Base-by-base conservation (phyloP, 306 rosid genomes). In the Coriaria nepalensis region DNA sequence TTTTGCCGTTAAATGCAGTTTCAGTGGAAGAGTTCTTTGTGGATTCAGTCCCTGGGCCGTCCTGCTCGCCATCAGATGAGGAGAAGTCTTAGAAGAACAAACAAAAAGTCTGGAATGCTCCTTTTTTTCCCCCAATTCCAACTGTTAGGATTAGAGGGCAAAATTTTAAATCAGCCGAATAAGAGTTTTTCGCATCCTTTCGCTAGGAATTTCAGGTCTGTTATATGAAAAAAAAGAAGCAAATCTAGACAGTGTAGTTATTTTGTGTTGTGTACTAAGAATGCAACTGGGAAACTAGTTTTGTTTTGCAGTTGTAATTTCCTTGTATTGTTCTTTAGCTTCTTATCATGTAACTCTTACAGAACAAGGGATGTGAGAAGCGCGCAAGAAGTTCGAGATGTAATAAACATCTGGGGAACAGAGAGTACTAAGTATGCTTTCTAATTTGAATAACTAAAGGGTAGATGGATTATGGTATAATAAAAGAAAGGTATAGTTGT, bases 1-100 rank as follows among this genome's bases (percentile, higher is more conserved):
- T 39, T 49, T 43, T 44, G 59, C 29, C n/a, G 43, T 56, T 49
- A 45, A 35, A 7, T 57, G 52, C 68, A 33, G 39, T 78, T 70
- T 63, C 94, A 74, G 94, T 82, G 72, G 98, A 82, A 73, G 98
- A 92, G 75, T 92, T 82, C 86, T 85, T 92, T 65, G 98, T 74
- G 43, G 88, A 82, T 66, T 79, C 98, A 37, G 77, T 73, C n/a
- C 80, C 84, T 2, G 96, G 80, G 34, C 94, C 81, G 8, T 79
- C 76, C 14, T 64, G 80, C 66, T 74, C 81, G 40, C 96, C 82
- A 55, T 82, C 96, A 29, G 98, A 92, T 2, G 98, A 85, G 65
- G 96, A 92, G 69, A 90, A 60, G 69, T 57, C 93, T 50, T 75
- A 72, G 60, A 46, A 39, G 29, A 20, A 20, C 1, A 20, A 20